A percentile compares a stretch with the other conserved stretches of the same genome.
Conservation (phyloP, 441 rosid species). For the Kokia cookei region DNA sequence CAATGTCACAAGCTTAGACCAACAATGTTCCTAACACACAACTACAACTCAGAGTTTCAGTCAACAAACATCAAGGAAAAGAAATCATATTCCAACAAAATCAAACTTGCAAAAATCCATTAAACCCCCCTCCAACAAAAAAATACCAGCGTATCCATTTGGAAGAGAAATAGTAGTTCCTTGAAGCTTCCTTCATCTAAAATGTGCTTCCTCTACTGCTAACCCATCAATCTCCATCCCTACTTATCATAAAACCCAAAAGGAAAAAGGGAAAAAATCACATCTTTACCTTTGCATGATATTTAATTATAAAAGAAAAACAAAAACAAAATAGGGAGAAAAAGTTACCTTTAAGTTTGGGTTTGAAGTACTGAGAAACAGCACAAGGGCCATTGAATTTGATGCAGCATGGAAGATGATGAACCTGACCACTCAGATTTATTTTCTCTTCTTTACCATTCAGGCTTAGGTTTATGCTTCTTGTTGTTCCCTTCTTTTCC, state of each 20-base stretch:
- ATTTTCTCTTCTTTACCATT: slow-evolving; percentile 10
- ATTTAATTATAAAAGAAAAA: background rate
- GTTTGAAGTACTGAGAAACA: slow-evolving; percentile 77
- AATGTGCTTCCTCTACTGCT: slow-evolving; percentile 58
- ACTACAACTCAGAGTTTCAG: background rate
- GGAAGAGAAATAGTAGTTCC: background rate
- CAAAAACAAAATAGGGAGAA: background rate
- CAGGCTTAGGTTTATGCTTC: slow-evolving; percentile 36
- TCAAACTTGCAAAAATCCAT: background rate
- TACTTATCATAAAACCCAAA: slow-evolving; percentile 4
- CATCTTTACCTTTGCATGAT: background rate
- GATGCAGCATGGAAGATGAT: slow-evolving; percentile 82
- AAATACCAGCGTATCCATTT: background rate
- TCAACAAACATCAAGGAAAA: background rate
- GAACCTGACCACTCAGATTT: slow-evolving; percentile 50
- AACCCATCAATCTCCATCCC: slow-evolving; percentile 62
- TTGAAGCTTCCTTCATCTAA: slow-evolving; percentile 36
- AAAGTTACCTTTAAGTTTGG: slow-evolving; percentile 46
- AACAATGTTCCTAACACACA: background rate
- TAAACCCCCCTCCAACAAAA: too few relatives aligned
- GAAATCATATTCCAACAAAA: background rate
- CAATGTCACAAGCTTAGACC: background rate
- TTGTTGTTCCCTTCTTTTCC: slow-evolving; percentile 14
- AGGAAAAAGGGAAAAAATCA: background rate
- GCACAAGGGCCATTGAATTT: slow-evolving; percentile 58